A percentile compares a stretch with the other conserved stretches of the same genome.
phyloP scores from a whole-genome alignment of 805 yeast species.

The Pichia phayaonensis region DNA sequence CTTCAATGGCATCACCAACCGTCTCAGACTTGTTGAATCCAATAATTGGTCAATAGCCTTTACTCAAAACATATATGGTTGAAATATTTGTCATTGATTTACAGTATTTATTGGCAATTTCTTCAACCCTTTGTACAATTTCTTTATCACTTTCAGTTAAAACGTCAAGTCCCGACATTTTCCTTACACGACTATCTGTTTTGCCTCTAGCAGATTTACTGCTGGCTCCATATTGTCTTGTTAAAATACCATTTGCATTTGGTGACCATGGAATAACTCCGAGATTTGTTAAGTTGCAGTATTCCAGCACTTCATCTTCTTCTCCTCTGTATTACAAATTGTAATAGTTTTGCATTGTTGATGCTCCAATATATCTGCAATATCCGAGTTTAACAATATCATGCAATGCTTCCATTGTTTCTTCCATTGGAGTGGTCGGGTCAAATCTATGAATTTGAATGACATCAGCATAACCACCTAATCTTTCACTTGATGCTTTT shows the following conservation, averaged over 20 bases:
- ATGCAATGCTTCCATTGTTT: constrained; percentile 50
- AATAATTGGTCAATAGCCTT: constrained; percentile 48
- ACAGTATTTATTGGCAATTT: constrained; percentile 37
- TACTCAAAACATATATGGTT: constrained; percentile 44
- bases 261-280: constrained; percentile 61
- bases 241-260: constrained; percentile 44
- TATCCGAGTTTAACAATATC: constrained; percentile 40
- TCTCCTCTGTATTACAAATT: constrained; percentile 54
- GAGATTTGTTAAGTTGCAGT: constrained; percentile 43
- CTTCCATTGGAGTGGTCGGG: constrained; percentile 38
- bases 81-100: constrained; percentile 46
- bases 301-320: constrained; percentile 54
- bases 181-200: constrained; percentile 27
- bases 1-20: constrained; percentile 43
- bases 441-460: constrained; percentile 53
- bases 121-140: constrained; percentile 40
- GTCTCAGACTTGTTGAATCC: constrained; percentile 43
- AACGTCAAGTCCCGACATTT: constrained; percentile 8
- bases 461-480: constrained; percentile 47
- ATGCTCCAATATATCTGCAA: constrained; percentile 55
- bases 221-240: constrained; percentile 34
- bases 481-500: constrained; percentile 33
- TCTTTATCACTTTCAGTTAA: constrained; percentile 8
- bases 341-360: constrained; percentile 53
- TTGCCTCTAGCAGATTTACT: constrained; percentile 13